phyloP scores from a whole-genome alignment of 345 rosid species.

The Erucastrum elatum region DNA sequence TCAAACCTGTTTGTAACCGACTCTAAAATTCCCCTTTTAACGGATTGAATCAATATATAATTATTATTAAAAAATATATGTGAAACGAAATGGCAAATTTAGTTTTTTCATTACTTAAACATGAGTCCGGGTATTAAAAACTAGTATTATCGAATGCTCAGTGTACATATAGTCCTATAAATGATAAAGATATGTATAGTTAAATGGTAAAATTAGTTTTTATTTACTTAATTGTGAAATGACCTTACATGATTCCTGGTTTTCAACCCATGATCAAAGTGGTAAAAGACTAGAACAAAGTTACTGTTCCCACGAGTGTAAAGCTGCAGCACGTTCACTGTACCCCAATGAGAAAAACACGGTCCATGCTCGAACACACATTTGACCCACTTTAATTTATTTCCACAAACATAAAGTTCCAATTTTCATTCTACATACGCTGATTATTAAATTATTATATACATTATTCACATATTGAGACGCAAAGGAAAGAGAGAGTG shows the following conservation, averaged over 20 bases:
- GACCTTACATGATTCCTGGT: not conserved
- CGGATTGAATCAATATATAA: too few relatives aligned
- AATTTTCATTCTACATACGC: not conserved
- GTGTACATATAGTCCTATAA: too few relatives aligned
- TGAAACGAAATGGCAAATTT: not conserved
- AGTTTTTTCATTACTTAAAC: too few relatives aligned
- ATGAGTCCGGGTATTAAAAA: too few relatives aligned
- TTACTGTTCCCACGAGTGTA: not conserved
- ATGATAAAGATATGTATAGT: not conserved
- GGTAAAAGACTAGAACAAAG: not conserved
- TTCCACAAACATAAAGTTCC: too few relatives aligned
- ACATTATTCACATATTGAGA: slow-evolving; percentile 9
- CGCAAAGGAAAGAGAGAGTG: not conserved
- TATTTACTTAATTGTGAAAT: not conserved
- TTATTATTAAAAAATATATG: not conserved
- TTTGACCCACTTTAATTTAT: not conserved
- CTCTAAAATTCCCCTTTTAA: too few relatives aligned
- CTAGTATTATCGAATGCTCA: too few relatives aligned
- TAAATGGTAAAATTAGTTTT: not conserved
- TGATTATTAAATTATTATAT: not conserved
- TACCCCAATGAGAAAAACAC: not conserved
- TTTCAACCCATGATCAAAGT: not conserved
- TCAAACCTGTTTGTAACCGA: too few relatives aligned
- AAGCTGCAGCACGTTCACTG: not conserved
- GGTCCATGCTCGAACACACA: not conserved